Evolutionary conservation across 2,329 filamentous ascomycete genomes (phyloP), one percentile per base, ranked within the genome.

Genomic region (Fusarium secorum): DNA sequence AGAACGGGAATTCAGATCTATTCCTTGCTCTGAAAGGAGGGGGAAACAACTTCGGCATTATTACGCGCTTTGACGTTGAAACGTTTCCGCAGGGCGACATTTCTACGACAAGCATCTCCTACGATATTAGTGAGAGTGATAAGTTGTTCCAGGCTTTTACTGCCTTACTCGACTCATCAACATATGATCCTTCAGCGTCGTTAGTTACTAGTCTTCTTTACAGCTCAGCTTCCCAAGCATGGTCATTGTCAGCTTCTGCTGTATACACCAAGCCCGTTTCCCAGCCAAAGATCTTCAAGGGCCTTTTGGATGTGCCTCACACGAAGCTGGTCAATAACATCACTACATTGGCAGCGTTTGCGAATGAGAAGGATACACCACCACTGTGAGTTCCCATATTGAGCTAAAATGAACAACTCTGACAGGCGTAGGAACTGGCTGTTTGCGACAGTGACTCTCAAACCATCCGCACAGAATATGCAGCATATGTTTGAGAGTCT

Each of bases 1-100:
- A 44, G 4, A 22, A 49, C 1, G 20, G 6, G 1, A 38, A 64
- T 2, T 3, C 5, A 1, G 51, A 58, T 4, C 6, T 65, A 0
- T 58, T 49, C 7, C 32, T 55, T 7, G 49, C 62, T 18, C 6
- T 65, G 5, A 65, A 64, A 10, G 62, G 62, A 22, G 62, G 62
- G 7, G 53, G 49, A 0, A 65, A 39, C 5, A 64, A 64, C 17
- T 58, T 65, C 14, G 60, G 62, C 2, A 30, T 35, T 14, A 3
- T 59, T 11, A 33, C 44, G n/a, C 48, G 57, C 7, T 60, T 60
- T 15, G 57, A 60, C 11, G 5, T 55, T 9, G 22, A 55, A 28
- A 24, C 30, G 1, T 55, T 55, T 15, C 28, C 9, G 15, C 46
- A 42, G 6, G 48, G 56, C 4, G 22, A 55, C 4, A 59, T 59